Conservation (phyloP, 2,329 filamentous ascomycete species). For the Hortaea sp. region DNA sequence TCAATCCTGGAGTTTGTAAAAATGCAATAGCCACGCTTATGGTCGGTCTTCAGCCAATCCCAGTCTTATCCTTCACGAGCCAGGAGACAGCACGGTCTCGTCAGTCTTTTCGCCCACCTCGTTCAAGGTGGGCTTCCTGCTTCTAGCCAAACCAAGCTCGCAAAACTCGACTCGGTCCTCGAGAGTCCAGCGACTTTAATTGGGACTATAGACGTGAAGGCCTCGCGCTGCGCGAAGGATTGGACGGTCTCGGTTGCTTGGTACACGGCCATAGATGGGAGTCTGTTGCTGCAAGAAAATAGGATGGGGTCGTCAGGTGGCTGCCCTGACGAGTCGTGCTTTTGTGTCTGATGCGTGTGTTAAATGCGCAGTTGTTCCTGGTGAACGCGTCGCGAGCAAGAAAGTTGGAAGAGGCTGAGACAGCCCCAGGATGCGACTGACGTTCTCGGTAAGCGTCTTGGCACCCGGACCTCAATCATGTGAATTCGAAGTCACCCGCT, state of each 20-base stretch:
- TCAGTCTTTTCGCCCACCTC: slow-evolving; percentile 38
- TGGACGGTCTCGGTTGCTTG: slow-evolving; percentile 2
- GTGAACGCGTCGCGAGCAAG: background rate
- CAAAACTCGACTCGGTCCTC: slow-evolving; percentile 37
- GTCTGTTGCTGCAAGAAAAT: background rate
- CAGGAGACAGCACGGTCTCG: too few relatives aligned
- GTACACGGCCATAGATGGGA: slow-evolving; percentile 9
- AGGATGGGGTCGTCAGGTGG: slow-evolving; percentile 2
- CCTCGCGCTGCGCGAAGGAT: slow-evolving; percentile 20
- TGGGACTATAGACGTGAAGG: slow-evolving; percentile 26
- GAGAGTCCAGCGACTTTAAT: slow-evolving; percentile 23
- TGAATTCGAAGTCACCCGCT: too few relatives aligned
- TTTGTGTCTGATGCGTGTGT: background rate
- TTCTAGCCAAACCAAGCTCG: slow-evolving; percentile 39
- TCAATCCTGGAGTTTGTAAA: too few relatives aligned
- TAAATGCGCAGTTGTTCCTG: background rate
- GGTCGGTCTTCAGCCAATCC: background rate
- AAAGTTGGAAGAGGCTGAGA: background rate
- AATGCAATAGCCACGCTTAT: too few relatives aligned
- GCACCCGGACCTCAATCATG: too few relatives aligned
- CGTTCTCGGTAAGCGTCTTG: too few relatives aligned
- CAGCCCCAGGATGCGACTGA: too few relatives aligned
- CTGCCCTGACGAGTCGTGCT: slow-evolving; percentile 2
- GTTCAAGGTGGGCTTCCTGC: slow-evolving; percentile 43
- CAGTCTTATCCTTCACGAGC: background rate